A percentile compares a stretch with the other conserved stretches of the same genome.
Conservation (phyloP, 176 grass and related monocot genomes). For the Lolium multiflorum region DNA sequence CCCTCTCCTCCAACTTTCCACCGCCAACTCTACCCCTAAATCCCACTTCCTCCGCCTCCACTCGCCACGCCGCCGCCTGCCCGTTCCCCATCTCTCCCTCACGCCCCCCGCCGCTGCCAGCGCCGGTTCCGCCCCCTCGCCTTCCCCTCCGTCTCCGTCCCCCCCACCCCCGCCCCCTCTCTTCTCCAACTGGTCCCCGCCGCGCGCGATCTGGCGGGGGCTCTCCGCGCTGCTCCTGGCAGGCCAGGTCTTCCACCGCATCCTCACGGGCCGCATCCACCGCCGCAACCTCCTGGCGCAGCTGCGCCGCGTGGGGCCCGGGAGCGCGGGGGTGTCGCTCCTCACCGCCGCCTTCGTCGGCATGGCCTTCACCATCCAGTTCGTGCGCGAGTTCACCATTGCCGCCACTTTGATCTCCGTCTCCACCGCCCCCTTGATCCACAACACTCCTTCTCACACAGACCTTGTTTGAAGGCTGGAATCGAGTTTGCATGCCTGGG, state of each 20-base stretch:
- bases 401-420: too few relatives aligned
- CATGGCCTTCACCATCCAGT: conserved; percentile 99
- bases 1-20: conserved; percentile 15
- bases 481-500: too few relatives aligned
- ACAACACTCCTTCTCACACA: too few relatives aligned
- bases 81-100: conserved; percentile 44
- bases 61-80: conserved; percentile 30
- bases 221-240: conserved; percentile 85
- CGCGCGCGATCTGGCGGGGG: conserved; percentile 79
- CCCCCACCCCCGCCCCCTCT: conserved; percentile 24
- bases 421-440: too few relatives aligned
- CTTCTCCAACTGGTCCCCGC: conserved; percentile 68
- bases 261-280: conserved; percentile 76
- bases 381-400: conserved; percentile 94
- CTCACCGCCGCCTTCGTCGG: conserved; percentile 94
- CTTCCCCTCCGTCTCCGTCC: neutral
- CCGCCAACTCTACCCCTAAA: neutral
- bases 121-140: conserved; percentile 58
- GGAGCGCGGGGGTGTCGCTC: conserved; percentile 83
- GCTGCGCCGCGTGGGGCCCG: conserved; percentile 80
- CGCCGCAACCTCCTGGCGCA: conserved; percentile 89
- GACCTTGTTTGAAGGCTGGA: too few relatives aligned
- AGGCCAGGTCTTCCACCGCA: conserved; percentile 83
- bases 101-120: conserved; percentile 38
- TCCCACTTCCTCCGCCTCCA: conserved; percentile 40